A percentile compares a stretch with the other conserved stretches of the same genome.
Evolutionary conservation across 352 stramenopile species (phyloP).

Genomic region (Halophytophthora polymorphica): DNA sequence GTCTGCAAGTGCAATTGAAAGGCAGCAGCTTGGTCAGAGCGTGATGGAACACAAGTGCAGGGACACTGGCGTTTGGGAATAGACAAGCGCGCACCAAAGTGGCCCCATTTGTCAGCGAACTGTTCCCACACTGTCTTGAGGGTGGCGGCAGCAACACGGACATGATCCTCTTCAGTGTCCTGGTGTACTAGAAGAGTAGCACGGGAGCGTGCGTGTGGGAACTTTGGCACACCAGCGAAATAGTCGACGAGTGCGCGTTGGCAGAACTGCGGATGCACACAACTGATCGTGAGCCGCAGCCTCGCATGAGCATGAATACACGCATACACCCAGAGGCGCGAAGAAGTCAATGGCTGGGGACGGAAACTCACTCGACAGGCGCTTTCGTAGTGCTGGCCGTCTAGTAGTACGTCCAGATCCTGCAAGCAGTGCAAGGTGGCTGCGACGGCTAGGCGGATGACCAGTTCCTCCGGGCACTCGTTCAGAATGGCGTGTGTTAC

Average conservation of each 20-base stretch:
- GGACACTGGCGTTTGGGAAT: too few species aligned
- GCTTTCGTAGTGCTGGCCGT: slow-evolving; percentile 45
- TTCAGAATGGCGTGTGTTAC: slow-evolving; percentile 41
- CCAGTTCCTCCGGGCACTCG: slow-evolving; percentile 41
- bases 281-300: background rate
- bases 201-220: slow-evolving; percentile 44
- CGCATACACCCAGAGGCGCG: too few species aligned
- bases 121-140: slow-evolving; percentile 39
- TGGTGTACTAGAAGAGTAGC: slow-evolving; percentile 11
- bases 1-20: slow-evolving; percentile 10
- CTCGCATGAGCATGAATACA: too few species aligned
- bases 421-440: slow-evolving; percentile 25
- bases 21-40: background rate
- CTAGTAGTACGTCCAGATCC: slow-evolving; percentile 24
- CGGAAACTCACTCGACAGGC: slow-evolving; percentile 36
- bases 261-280: slow-evolving; percentile 36
- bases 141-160: slow-evolving; percentile 6
- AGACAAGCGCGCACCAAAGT: slow-evolving; percentile 31
- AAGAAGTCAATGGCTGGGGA: background rate
- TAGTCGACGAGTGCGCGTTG: slow-evolving; percentile 39
- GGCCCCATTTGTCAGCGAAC: slow-evolving; percentile 64
- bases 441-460: slow-evolving; percentile 56
- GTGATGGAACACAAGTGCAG: too few species aligned
- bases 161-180: slow-evolving; percentile 8
- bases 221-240: slow-evolving; percentile 63